Evolutionary conservation across 805 yeast genomes (phyloP).

Genomic region (Cyberlindnera saturnus): DNA sequence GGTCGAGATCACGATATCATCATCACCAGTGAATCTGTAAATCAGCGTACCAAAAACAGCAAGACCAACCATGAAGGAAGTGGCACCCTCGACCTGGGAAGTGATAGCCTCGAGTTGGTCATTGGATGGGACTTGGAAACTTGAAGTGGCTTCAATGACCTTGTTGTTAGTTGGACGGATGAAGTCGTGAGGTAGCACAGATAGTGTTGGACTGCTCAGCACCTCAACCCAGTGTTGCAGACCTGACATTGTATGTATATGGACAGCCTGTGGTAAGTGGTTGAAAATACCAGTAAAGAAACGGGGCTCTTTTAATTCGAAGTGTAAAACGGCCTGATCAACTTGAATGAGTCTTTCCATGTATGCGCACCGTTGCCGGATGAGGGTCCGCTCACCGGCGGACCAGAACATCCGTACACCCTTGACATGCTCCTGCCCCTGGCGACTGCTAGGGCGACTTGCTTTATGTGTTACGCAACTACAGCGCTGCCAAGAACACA

Average conservation of each 20-base stretch:
- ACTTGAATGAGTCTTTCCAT: too few species aligned
- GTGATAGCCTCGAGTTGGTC: slow-evolving; percentile 17
- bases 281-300: too few species aligned
- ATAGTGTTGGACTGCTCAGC: slow-evolving; percentile 75
- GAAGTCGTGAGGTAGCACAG: slow-evolving; percentile 84
- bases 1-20: slow-evolving; percentile 84
- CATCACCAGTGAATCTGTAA: slow-evolving; percentile 86
- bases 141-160: slow-evolving; percentile 54
- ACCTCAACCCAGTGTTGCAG: slow-evolving; percentile 55
- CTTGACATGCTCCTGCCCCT: too few species aligned
- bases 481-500: too few species aligned
- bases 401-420: too few species aligned
- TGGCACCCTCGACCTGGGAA: slow-evolving; percentile 20
- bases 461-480: too few species aligned
- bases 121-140: slow-evolving; percentile 28
- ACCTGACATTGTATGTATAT: slow-evolving; percentile 12
- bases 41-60: slow-evolving; percentile 66
- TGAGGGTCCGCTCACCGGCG: too few species aligned
- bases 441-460: too few species aligned
- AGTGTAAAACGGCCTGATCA: too few species aligned
- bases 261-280: background rate
- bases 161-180: slow-evolving; percentile 68
- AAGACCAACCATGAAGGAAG: slow-evolving; percentile 46
- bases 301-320: too few species aligned
- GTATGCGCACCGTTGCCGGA: too few species aligned